Percentiles rank a stretch among this genome's conserved stretches.
These are phyloP conservation scores for Lunasporangiospora selenospora DNA, from an alignment of 192 early-diverging fungal genomes.

Conservation along the genomic window DNA sequence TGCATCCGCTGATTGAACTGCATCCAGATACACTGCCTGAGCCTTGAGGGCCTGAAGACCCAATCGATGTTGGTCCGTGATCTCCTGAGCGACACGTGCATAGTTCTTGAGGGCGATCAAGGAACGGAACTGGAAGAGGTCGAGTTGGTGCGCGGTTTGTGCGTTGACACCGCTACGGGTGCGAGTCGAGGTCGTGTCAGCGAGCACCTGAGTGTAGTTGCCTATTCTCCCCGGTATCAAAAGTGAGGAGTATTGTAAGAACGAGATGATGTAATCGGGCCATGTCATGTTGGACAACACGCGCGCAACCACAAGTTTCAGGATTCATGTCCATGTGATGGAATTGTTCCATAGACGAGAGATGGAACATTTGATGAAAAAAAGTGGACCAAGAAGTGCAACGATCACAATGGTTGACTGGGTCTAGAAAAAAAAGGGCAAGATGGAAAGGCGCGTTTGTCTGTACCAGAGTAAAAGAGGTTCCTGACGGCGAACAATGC, in stretches of 20 bases:
- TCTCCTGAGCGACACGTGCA: constrained; percentile 70
- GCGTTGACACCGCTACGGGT: constrained; percentile 75
- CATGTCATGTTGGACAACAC: no score
- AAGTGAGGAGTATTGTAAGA: no score
- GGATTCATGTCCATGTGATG: no score
- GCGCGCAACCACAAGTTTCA: no score
- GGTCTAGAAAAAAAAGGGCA: no score
- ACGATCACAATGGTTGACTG: no score
- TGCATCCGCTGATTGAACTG: constrained; percentile 49
- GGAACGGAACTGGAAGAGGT: constrained; percentile 79
- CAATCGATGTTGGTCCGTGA: constrained; percentile 54
- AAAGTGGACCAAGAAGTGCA: no score
- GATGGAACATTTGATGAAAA: no score
- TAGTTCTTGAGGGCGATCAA: constrained; percentile 81
- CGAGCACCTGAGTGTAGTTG: constrained; percentile 21
- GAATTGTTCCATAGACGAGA: no score
- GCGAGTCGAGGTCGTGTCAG: constrained; percentile 50
- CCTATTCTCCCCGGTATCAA: no score
- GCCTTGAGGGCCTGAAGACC: constrained; percentile 73
- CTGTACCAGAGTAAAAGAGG: constrained; percentile 64
- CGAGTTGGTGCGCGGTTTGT: constrained; percentile 57
- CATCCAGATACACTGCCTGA: constrained; percentile 67
- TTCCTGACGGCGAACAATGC: constrained; percentile 74
- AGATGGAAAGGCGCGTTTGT: no score
- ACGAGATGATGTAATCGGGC: no score